phyloP scores from a whole-genome alignment of 2,329 filamentous ascomycete genomes.

The Paracoccidioides lutzii region DNA sequence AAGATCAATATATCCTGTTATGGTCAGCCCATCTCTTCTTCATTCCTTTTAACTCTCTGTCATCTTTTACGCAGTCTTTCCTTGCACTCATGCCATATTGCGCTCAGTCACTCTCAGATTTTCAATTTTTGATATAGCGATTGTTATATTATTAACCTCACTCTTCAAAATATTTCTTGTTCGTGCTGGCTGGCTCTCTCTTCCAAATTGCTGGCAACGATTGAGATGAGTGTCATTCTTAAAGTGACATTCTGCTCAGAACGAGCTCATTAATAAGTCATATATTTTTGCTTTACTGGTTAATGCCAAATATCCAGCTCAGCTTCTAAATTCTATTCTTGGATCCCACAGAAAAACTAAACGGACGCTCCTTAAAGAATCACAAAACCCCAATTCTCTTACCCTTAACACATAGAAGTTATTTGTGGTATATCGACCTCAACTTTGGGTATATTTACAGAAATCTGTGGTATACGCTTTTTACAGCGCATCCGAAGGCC shows the following conservation, averaged over 20 bases:
- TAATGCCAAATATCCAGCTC: neutral
- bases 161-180: slow-evolving; percentile 2
- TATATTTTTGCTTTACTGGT: neutral
- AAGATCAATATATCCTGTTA: neutral
- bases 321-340: neutral
- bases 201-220: neutral
- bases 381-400: neutral
- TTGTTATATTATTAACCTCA: neutral
- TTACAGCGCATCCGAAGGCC: neutral
- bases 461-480: neutral
- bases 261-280: neutral
- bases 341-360: neutral
- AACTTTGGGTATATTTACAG: neutral
- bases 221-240: neutral
- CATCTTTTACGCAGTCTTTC: neutral
- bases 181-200: neutral
- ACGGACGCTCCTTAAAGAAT: neutral
- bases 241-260: neutral
- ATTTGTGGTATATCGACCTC: neutral
- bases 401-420: neutral
- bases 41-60: neutral
- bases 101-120: slow-evolving; percentile 4
- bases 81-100: neutral
- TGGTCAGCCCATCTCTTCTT: neutral
- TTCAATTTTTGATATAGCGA: neutral